Conservation (phyloP, 495 filamentous ascomycete genomes). For the Neurospora sp. region DNA sequence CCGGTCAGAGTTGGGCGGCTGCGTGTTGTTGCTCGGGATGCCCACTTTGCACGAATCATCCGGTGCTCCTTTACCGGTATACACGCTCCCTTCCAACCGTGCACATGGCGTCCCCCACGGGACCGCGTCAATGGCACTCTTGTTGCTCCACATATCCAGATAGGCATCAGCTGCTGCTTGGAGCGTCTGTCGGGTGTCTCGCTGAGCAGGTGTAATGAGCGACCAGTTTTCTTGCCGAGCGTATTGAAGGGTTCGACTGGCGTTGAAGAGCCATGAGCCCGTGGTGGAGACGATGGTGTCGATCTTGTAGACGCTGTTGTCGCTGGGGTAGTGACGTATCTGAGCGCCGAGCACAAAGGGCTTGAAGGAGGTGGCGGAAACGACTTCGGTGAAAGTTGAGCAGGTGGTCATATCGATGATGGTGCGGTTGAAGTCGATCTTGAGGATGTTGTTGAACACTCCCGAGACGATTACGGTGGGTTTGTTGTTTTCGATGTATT, state of each 20-base stretch:
- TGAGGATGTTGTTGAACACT: slow-evolving; percentile 18
- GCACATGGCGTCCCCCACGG: slow-evolving; percentile 34
- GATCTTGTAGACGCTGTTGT: slow-evolving; percentile 21
- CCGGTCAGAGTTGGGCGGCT: slow-evolving; percentile 27
- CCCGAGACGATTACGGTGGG: slow-evolving; percentile 18
- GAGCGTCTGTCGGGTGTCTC: slow-evolving; percentile 18
- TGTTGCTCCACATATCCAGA: slow-evolving; percentile 30
- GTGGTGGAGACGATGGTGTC: slow-evolving; percentile 31
- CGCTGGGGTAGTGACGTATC: slow-evolving; percentile 22
- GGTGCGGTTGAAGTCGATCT: slow-evolving; percentile 24
- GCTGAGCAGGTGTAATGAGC: slow-evolving; percentile 21
- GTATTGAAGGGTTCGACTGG: slow-evolving; percentile 27
- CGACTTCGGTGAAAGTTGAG: slow-evolving; percentile 29
- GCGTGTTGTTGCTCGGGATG: slow-evolving; percentile 27
- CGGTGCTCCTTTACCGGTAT: slow-evolving; percentile 25
- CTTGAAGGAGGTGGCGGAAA: slow-evolving; percentile 18
- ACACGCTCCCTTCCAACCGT: slow-evolving; percentile 29
- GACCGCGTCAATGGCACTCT: slow-evolving; percentile 20
- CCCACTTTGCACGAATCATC: slow-evolving; percentile 31
- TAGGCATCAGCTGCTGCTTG: slow-evolving; percentile 31
- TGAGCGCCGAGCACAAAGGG: slow-evolving; percentile 36
- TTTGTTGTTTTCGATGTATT: slow-evolving; percentile 21
- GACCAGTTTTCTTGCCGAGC: slow-evolving; percentile 28
- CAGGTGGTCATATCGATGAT: slow-evolving; percentile 23
- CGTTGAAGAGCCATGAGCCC: slow-evolving; percentile 32